Evolutionary conservation across 345 rosid genomes (phyloP), one percentile per base, ranked within the genome.

Genomic region (Pseudoturritis turrita): DNA sequence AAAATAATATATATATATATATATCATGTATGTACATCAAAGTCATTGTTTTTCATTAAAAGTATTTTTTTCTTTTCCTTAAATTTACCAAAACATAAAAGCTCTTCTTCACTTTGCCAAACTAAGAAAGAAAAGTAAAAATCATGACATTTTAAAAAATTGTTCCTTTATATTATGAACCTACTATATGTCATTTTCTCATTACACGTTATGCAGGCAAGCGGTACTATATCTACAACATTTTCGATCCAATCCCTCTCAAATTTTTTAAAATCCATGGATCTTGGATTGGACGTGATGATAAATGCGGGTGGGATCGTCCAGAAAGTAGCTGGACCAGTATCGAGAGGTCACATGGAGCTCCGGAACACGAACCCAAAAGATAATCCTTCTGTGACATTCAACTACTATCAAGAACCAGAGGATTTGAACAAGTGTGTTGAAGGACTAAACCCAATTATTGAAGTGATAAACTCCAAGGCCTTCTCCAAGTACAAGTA

Each of bases 341-440:
- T 71, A 10, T 88, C 93, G 26, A 65, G 69, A 9, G 96, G 89
- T 14, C 60, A 82, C 18, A 84, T 86, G 22, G 75, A 74, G 73
- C 87, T 87, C 9, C 59, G 36, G 29, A 83, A 40, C 51, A 74
- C 46, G 3, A 74, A 82, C 52, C 75, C 77, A 7, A 15, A 73
- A 3, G 86, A 87, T n/a, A 87, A 78, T 39, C 93, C 93, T 0
- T 79, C 66, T 1, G 89, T 89, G 15, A 84, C 37, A 19, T 89
- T 87, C 47, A 84, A 87, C 74, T 89, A 87, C 78, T 88, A 84
- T 74, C 71, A 75, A 44, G 83, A 86, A n/a, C n/a, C n/a, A n/a
- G n/a, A n/a, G n/a, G n/a, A n/a, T n/a, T n/a, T n/a, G n/a, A n/a
- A n/a, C n/a, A 47, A 55, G 26, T 86, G 88, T 65, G 87, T 82